Conservation (phyloP, 2,329 filamentous ascomycete species). For the Pseudocercospora eumusae region DNA sequence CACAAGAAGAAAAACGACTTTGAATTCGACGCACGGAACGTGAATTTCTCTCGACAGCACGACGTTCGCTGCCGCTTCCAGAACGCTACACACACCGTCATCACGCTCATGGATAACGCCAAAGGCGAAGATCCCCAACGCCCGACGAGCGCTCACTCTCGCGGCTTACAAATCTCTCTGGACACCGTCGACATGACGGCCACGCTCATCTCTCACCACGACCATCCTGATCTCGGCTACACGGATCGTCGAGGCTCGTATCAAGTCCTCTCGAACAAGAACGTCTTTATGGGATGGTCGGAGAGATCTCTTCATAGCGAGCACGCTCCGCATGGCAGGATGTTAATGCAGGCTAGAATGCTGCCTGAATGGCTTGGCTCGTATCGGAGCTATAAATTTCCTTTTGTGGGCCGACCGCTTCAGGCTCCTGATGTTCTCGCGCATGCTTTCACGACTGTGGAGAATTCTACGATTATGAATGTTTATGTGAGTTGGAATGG, state of each 20-base stretch:
- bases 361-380: constrained; percentile 42
- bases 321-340: constrained; percentile 46
- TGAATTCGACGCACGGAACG: constrained; percentile 20
- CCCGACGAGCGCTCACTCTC: constrained; percentile 21
- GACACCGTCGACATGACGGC: constrained; percentile 18
- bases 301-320: constrained; percentile 39
- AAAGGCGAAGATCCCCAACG: constrained; percentile 33
- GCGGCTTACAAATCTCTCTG: constrained; percentile 26
- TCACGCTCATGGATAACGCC: constrained; percentile 55
- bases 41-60: constrained; percentile 50
- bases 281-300: constrained; percentile 56
- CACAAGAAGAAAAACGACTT: too few relatives aligned
- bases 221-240: constrained; percentile 41
- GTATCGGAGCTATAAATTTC: constrained; percentile 54
- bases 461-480: constrained; percentile 31
- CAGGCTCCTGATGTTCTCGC: constrained; percentile 39
- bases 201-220: constrained; percentile 15
- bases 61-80: constrained; percentile 48
- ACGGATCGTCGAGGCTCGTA: constrained; percentile 42
- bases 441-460: constrained; percentile 27
- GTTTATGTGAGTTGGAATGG: constrained; percentile 56
- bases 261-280: constrained; percentile 52
- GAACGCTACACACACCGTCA: constrained; percentile 46
- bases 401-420: constrained; percentile 45
- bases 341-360: constrained; percentile 51